phyloP scores from a whole-genome alignment of 2,329 filamentous ascomycete genomes.

The Cucurbitaria berberidis region DNA sequence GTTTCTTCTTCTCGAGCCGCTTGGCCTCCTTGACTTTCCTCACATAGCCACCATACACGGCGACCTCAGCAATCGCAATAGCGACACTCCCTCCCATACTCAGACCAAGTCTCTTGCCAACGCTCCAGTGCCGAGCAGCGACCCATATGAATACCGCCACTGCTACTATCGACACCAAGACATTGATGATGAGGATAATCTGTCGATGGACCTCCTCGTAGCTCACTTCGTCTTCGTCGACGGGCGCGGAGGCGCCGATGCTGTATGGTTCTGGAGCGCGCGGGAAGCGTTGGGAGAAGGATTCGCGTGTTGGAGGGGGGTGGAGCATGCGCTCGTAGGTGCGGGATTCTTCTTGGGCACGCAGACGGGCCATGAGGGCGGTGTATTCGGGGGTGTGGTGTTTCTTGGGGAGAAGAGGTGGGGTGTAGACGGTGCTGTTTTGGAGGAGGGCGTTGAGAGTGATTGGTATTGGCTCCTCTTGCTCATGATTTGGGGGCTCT shows the following conservation, averaged over 20 bases:
- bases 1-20: constrained; percentile 63
- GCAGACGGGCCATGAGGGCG: constrained; percentile 83
- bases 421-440: constrained; percentile 73
- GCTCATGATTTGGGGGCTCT: background rate
- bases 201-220: constrained; percentile 80
- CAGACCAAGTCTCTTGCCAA: constrained; percentile 71
- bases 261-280: constrained; percentile 59
- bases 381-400: constrained; percentile 79
- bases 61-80: constrained; percentile 77
- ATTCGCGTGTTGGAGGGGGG: constrained; percentile 61
- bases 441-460: constrained; percentile 74
- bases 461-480: constrained; percentile 1
- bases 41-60: constrained; percentile 76
- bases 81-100: constrained; percentile 72
- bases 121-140: constrained; percentile 76
- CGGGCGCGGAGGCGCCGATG: constrained; percentile 46
- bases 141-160: constrained; percentile 80
- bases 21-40: constrained; percentile 74
- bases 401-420: constrained; percentile 77
- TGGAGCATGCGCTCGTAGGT: constrained; percentile 82
- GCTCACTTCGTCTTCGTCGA: constrained; percentile 66
- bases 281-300: constrained; percentile 66
- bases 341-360: constrained; percentile 79
- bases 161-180: constrained; percentile 83
- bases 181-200: constrained; percentile 84